Conservation (phyloP, 2,329 filamentous ascomycete species). For the Pseudopyrenochaeta lycopersici region DNA sequence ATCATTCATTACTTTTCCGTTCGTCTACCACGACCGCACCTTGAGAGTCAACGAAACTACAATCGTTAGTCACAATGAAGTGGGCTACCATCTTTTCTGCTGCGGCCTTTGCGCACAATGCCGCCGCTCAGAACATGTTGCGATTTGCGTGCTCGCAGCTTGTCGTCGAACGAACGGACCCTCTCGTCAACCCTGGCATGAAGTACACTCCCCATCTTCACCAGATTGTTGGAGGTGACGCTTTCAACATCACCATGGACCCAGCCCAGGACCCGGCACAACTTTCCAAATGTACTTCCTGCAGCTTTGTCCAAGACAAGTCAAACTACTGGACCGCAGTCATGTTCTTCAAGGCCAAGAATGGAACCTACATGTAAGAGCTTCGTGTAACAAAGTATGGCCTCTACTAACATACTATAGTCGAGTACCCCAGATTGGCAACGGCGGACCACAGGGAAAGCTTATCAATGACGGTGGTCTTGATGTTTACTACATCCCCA, state of each 20-base stretch:
- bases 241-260: conserved; percentile 48
- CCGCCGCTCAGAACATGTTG: conserved; percentile 41
- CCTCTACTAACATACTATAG: not conserved
- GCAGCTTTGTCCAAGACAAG: conserved; percentile 42
- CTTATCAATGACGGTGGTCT: conserved; percentile 47
- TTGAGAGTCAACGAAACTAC: conserved; percentile 1
- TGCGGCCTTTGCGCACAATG: conserved; percentile 34
- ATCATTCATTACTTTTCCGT: conserved; percentile 24
- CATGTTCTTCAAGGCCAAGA: conserved; percentile 49
- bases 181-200: conserved; percentile 45
- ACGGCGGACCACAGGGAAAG: conserved; percentile 45
- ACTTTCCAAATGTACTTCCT: conserved; percentile 44
- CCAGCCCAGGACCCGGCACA: conserved; percentile 32
- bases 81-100: conserved; percentile 35
- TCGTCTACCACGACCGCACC: not conserved
- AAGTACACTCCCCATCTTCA: conserved; percentile 48
- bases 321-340: conserved; percentile 49
- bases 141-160: conserved; percentile 47
- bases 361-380: conserved; percentile 42
- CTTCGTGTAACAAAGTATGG: conserved; percentile 24
- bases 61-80: conserved; percentile 34
- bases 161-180: conserved; percentile 45
- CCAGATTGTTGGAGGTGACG: conserved; percentile 45
- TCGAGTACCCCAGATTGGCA: conserved; percentile 25
- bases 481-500: conserved; percentile 47